Base-by-base conservation (phyloP, 352 stramenopile species). In the Globisporangium takayamanum region DNA sequence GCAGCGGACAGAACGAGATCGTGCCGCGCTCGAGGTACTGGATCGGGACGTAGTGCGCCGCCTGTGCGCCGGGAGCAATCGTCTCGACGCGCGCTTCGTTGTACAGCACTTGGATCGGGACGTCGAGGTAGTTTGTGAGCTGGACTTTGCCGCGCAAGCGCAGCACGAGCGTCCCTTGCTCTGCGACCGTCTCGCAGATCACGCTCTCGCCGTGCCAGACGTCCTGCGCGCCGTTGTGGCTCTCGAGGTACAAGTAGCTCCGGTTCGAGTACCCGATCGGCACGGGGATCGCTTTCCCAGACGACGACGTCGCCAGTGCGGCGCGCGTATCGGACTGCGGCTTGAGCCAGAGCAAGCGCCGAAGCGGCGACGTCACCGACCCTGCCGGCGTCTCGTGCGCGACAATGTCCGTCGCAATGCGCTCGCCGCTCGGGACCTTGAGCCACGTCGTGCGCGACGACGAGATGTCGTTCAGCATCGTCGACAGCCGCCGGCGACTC, bases 181-280 rank as follows among this genome's bases (percentile, higher is more conserved):
- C 84, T 14, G 84, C 84, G 2, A 94, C 84, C 0, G 84, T 94
- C 61, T 94, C 82, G 22, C 82, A 92, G 53, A 94, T 90, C 45
- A 92, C 85, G 56, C 76, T 88, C 60, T 92, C 75, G 4, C 83
- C 80, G 51, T 88, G 78, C 80, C 82, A 90, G 15, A 74, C 74
- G 52, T 89, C 78, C 28, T 73, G 74, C 47, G 77, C 74, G 28
- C 79, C 76, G 25, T 67, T 76, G 37, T 70, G 74, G 57, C 72
- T 90, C 50, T 94, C 82, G 5, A 94, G 66, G 26, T 92, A 84
- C 53, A 94, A 67, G 60, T 89, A 94, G 48, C 82, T 92, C 28
- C 84, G 76, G 64, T 94, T 90, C 8, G 80, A 92, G 60, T 94
- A 92, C 18, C 84, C 84, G 55, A 94, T 94, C 0, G 84, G 84